Percentiles rank a stretch among this genome's conserved stretches.
These are phyloP conservation scores for Colletotrichum chlorophyti DNA, from an alignment of 2,329 filamentous ascomycete genomes.

Conservation along the genomic window DNA sequence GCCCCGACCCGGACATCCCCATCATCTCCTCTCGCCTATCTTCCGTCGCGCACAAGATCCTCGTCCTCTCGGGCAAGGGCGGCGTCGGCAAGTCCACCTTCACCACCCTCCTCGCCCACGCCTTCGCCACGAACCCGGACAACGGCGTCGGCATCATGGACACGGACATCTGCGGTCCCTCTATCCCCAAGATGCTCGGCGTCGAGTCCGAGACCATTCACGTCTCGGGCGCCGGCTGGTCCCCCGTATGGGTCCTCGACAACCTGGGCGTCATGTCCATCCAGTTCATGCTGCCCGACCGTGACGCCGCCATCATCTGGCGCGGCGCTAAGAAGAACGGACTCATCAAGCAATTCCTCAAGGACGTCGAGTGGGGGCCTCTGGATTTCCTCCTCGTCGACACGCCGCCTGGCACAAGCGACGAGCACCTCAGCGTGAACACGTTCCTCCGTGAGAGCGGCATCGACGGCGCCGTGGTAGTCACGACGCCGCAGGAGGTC, in stretches of 20 bases:
- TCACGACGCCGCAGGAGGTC: conserved; percentile 96
- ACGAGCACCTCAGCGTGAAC: conserved; percentile 95
- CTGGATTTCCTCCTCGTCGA: conserved; percentile 93
- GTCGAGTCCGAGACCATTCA: conserved; percentile 95
- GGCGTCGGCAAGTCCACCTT: conserved; percentile 98
- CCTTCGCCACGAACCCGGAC: conserved; percentile 82
- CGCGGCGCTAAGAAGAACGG: conserved; percentile 98
- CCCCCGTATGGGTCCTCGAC: conserved; percentile 92
- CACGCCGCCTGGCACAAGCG: conserved; percentile 92
- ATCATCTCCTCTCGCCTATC: conserved; percentile 84
- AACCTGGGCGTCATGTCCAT: conserved; percentile 97
- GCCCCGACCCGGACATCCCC: conserved; percentile 92
- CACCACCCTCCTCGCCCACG: conserved; percentile 85
- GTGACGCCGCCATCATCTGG: conserved; percentile 97
- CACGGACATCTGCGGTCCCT: conserved; percentile 95
- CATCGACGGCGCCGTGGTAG: conserved; percentile 90
- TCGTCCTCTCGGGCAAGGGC: conserved; percentile 93
- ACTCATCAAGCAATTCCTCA: conserved; percentile 95
- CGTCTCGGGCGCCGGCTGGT: conserved; percentile 87
- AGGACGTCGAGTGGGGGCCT: conserved; percentile 97
- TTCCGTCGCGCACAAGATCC: conserved; percentile 87
- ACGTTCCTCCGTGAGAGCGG: conserved; percentile 88
- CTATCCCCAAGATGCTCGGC: conserved; percentile 98
- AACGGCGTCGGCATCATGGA: conserved; percentile 94
- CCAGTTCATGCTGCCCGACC: conserved; percentile 95